Conservation (phyloP, 148 eudicot genomes). For the Oxyria digyna region DNA sequence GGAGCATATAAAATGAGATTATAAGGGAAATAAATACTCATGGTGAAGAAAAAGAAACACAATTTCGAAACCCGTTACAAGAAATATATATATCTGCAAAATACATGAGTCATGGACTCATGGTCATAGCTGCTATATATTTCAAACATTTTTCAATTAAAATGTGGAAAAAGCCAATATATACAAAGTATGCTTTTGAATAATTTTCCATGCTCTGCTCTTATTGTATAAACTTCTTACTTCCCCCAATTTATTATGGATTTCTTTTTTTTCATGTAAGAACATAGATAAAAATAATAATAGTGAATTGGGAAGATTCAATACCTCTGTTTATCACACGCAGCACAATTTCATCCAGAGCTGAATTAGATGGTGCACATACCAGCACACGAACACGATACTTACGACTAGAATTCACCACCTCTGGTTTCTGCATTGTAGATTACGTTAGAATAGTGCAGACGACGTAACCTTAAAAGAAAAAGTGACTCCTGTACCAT, state of each 20-base stretch:
- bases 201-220: background rate
- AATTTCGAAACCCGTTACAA: background rate
- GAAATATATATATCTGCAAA: no score
- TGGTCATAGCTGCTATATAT: background rate
- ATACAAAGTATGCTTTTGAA: background rate
- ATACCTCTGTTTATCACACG: conserved; percentile 73
- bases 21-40: background rate
- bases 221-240: background rate
- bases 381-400: conserved; percentile 93
- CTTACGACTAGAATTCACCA: conserved; percentile 71
- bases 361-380: conserved; percentile 99
- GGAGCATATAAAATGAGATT: conserved; percentile 5
- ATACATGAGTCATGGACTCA: no score
- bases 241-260: background rate
- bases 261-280: background rate
- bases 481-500: conserved; percentile 32
- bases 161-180: background rate
- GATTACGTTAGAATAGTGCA: background rate
- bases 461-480: background rate
- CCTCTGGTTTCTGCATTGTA: conserved; percentile 79
- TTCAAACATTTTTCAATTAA: background rate
- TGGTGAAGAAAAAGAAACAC: background rate
- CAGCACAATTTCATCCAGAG: conserved; percentile 92
- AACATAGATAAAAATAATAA: background rate
- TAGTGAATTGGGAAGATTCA: background rate